Evolutionary conservation across 306 rosid genomes (phyloP).

Genomic region (Ormosia semicastrata): DNA sequence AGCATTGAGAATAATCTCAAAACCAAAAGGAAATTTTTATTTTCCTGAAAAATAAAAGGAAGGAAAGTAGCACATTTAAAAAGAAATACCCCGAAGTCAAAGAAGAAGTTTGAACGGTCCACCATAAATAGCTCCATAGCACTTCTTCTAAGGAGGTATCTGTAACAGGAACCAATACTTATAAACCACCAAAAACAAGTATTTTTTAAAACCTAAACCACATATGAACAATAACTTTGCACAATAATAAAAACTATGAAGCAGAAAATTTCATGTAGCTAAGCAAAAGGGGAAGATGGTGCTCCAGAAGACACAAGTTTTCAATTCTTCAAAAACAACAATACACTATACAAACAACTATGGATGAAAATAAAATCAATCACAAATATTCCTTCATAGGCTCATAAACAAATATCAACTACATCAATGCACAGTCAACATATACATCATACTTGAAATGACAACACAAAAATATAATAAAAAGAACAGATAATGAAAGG

Average conservation of each 20-base stretch:
- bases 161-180: constrained; percentile 33
- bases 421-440: background rate
- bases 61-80: constrained; percentile 13
- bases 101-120: constrained; percentile 92
- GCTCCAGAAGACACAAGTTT: constrained; percentile 7
- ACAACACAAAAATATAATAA: constrained; percentile 13
- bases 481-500: background rate
- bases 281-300: background rate
- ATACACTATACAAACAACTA: background rate
- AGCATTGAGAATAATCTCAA: background rate
- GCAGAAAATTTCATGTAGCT: background rate
- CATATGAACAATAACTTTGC: constrained; percentile 10
- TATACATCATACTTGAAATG: background rate
- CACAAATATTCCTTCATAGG: background rate
- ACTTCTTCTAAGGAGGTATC: constrained; percentile 96
- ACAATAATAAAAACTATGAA: background rate
- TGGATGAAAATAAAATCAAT: background rate
- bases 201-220: background rate
- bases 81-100: constrained; percentile 86
- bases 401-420: constrained; percentile 12
- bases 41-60: background rate
- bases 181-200: constrained; percentile 12
- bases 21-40: background rate
- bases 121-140: constrained; percentile 97
- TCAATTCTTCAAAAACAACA: background rate